Evolutionary conservation across 2,329 filamentous ascomycete genomes (phyloP), one percentile per base, ranked within the genome.

Genomic region (Ceratocystis ficicola): DNA sequence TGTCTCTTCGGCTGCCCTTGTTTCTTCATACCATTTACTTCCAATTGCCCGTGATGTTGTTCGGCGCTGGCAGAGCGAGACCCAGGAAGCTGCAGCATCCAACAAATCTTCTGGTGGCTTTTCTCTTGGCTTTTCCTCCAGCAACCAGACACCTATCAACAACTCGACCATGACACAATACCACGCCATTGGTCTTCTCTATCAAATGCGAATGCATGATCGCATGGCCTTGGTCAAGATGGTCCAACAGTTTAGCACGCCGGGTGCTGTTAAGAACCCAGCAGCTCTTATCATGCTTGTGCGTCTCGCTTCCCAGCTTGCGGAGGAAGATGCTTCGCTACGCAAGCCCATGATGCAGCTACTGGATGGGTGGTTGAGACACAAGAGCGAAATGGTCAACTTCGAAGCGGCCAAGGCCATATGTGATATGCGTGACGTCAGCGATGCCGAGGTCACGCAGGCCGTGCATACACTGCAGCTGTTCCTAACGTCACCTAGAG

Each of bases 311-410:
- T 90, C 93, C 52, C 94, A 96, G 79, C 81, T 99, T 69, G 93
- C 93, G 41, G 91, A 96, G 75, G 94, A 99, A 73, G 94, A 99
- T 72, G 83, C 85, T 48, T 87, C 90, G 70, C 81, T 97, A 73
- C 82, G 93, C 71, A 95, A 89, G 79, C 91, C 92, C 68, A 99
- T 99, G 94, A 94, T 96, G 84, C 87, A 92, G 77, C 84, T 99
- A 70, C 83, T 99, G 72, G 93, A 97, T 75, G 89, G 91, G 73
- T 97, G 93, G 93, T 79, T 99, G 76, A 86, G 92, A 75, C 93
- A 97, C 77, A 97, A 99, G 86, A 95, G 91, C 76, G 94, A 97
- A 76, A 95, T 96, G 90, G 92, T 99, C 77, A 97, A 96, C 80
- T 96, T 99, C 71, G 94, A 99, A 78, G 94, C 94, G 65, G 94